phyloP scores from a whole-genome alignment of 805 yeast genomes.

The Blastobotrys parvus region DNA sequence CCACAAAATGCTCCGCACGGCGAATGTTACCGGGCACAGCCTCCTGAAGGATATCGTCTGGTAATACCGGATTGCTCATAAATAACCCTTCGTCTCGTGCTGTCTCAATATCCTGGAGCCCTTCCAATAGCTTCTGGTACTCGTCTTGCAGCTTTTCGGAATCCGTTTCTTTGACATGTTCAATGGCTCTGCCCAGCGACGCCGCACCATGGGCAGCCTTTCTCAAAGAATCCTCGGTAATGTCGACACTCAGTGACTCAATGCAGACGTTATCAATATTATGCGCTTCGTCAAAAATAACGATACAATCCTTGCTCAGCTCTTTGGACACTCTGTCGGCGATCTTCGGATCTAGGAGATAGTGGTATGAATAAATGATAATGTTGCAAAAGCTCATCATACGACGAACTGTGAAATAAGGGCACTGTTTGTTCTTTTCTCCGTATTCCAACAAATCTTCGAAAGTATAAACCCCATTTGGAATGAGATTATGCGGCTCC shows the following conservation, averaged over 20 bases:
- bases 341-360: conserved; percentile 91
- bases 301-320: conserved; percentile 83
- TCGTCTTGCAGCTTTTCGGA: conserved; percentile 80
- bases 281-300: conserved; percentile 97
- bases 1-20: conserved; percentile 93
- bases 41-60: conserved; percentile 77
- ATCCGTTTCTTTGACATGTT: conserved; percentile 74
- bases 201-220: conserved; percentile 83
- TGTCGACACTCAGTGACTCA: conserved; percentile 83
- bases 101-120: conserved; percentile 72
- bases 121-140: conserved; percentile 84
- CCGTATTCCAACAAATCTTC: conserved; percentile 76
- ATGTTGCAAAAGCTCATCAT: conserved; percentile 90
- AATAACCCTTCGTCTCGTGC: conserved; percentile 55
- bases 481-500: conserved; percentile 84
- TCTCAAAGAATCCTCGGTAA: conserved; percentile 83
- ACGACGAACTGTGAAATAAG: conserved; percentile 95
- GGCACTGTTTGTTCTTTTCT: conserved; percentile 74
- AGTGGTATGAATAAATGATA: conserved; percentile 93
- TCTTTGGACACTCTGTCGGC: conserved; percentile 93
- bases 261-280: conserved; percentile 98
- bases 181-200: conserved; percentile 70
- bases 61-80: conserved; percentile 80
- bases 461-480: conserved; percentile 91
- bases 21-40: conserved; percentile 97